phyloP scores from a whole-genome alignment of 345 rosid genomes.

The Brassica nigra region DNA sequence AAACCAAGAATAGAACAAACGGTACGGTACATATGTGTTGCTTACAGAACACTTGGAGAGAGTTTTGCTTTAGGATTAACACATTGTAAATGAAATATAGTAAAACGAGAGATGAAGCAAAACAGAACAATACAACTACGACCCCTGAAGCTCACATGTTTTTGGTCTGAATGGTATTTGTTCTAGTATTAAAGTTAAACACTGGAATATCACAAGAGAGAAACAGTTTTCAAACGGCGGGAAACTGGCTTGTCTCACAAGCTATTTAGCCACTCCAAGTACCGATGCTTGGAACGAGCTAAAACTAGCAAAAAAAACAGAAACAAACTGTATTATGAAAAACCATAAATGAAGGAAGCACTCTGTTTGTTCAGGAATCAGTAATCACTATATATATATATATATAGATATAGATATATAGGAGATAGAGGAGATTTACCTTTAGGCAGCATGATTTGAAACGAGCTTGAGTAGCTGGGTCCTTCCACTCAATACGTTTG shows the following conservation, averaged over 20 bases:
- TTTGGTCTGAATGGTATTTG: neutral
- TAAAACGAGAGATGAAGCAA: neutral
- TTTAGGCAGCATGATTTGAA: neutral
- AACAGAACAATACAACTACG: neutral
- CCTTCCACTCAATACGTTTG: neutral
- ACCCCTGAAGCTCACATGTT: neutral
- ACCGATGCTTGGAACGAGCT: neutral
- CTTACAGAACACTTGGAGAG: neutral
- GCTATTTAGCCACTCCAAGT: neutral
- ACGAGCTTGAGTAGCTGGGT: too few relatives aligned
- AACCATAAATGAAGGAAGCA: neutral
- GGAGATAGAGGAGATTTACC: neutral
- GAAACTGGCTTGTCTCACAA: neutral
- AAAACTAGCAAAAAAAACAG: neutral
- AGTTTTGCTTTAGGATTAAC: neutral
- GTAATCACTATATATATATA: neutral
- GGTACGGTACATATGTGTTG: neutral
- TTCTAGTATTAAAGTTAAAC: too few relatives aligned
- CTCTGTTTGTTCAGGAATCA: neutral
- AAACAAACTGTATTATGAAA: too few relatives aligned
- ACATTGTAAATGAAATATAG: neutral
- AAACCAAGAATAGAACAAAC: neutral
- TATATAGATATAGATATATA: too few relatives aligned
- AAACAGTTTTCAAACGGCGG: neutral
- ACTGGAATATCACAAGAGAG: neutral